Conservation (phyloP, 768 basidiomycete species). For the Scleroderma citrinum region DNA sequence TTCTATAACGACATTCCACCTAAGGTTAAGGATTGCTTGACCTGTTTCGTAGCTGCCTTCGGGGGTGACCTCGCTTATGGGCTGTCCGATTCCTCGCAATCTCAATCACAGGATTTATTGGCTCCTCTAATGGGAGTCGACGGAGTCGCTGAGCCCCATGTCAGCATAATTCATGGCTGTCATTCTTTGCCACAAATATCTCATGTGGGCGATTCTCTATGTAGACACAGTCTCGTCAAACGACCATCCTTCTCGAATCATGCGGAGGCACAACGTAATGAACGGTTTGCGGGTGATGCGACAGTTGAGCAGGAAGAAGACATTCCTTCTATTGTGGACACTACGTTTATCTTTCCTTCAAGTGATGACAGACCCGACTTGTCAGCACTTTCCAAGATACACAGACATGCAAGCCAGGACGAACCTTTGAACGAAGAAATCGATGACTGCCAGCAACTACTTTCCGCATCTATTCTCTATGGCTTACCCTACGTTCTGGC, state of each 20-base stretch:
- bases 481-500: neutral
- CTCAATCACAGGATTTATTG: conserved; percentile 23
- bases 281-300: neutral
- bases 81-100: conserved; percentile 33
- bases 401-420: neutral
- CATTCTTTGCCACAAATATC: too few species aligned
- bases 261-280: neutral
- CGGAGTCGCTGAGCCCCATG: neutral
- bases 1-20: conserved; percentile 36
- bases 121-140: neutral
- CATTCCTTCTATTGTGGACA: neutral
- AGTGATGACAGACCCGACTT: neutral
- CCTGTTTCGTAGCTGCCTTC: conserved; percentile 41
- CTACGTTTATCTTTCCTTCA: neutral
- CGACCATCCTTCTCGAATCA: neutral
- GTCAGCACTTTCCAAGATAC: neutral
- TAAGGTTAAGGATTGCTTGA: conserved; percentile 39
- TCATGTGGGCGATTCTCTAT: too few species aligned
- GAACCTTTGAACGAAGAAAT: neutral
- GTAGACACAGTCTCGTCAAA: too few species aligned
- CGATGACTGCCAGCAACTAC: neutral
- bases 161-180: too few species aligned
- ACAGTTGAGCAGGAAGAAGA: neutral
- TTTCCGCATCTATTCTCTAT: neutral
- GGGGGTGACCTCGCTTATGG: conserved; percentile 44